phyloP scores from a whole-genome alignment of 2,329 filamentous ascomycete species.

The Colletotrichum euphorbiae region DNA sequence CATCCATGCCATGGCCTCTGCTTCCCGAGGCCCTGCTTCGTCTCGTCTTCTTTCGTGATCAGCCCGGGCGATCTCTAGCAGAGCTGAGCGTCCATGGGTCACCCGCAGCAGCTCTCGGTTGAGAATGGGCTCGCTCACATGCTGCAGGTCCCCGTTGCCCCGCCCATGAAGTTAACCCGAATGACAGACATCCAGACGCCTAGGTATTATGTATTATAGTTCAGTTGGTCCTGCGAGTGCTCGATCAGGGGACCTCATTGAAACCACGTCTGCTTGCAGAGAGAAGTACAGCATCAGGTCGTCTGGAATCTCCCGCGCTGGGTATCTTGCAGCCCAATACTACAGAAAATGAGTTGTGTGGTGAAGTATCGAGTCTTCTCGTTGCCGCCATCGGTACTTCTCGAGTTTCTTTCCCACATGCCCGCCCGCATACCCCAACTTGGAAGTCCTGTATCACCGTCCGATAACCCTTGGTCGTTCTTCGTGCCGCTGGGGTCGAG shows the following conservation, averaged over 20 bases:
- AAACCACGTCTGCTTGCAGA: slow-evolving; percentile 31
- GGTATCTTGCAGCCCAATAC: not conserved
- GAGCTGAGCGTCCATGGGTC: slow-evolving; percentile 11
- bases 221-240: slow-evolving; percentile 28
- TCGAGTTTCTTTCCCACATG: slow-evolving; percentile 10
- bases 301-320: slow-evolving; percentile 23
- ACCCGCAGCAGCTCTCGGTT: slow-evolving; percentile 9
- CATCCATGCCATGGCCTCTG: slow-evolving; percentile 8
- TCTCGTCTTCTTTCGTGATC: slow-evolving; percentile 33
- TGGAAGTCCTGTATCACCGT: not conserved
- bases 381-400: not conserved
- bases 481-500: slow-evolving; percentile 13
- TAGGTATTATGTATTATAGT: not conserved
- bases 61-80: slow-evolving; percentile 14
- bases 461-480: slow-evolving; percentile 6
- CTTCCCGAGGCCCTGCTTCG: slow-evolving; percentile 23
- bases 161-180: slow-evolving; percentile 12
- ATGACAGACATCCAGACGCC: slow-evolving; percentile 23
- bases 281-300: slow-evolving; percentile 15
- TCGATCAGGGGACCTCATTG: slow-evolving; percentile 26
- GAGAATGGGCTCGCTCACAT: slow-evolving; percentile 32
- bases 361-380: not conserved
- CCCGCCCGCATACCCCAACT: not conserved
- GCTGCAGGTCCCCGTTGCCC: slow-evolving; percentile 33
- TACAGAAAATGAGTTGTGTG: no score